Percentiles rank a stretch among this genome's conserved stretches.
phyloP scores from a whole-genome alignment of 805 yeast genomes.

The Metschnikowia lachancei region DNA sequence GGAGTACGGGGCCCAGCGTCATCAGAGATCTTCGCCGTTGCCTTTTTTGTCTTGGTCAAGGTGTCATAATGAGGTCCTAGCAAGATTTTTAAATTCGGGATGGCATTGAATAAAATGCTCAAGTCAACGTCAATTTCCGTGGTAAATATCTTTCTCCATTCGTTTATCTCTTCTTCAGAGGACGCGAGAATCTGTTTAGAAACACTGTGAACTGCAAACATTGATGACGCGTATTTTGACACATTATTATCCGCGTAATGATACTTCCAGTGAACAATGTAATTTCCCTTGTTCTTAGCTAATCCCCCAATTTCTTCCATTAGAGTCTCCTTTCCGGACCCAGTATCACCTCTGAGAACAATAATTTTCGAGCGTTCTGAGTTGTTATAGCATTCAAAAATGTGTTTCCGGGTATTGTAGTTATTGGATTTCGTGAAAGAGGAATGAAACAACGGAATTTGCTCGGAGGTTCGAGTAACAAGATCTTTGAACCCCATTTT shows the following conservation, averaged over 20 bases:
- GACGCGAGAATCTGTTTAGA: conserved; percentile 42
- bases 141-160: conserved; percentile 42
- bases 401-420: background rate
- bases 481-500: conserved; percentile 5
- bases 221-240: conserved; percentile 35
- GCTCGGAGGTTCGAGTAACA: background rate
- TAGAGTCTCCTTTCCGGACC: conserved; percentile 46
- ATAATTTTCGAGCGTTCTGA: conserved; percentile 20
- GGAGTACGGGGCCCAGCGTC: background rate
- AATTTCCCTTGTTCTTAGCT: conserved; percentile 30
- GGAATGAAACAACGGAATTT: conserved; percentile 13
- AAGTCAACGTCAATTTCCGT: conserved; percentile 42
- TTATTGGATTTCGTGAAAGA: conserved; percentile 8
- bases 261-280: conserved; percentile 34
- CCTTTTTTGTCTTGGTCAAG: background rate
- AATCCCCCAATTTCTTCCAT: conserved; percentile 37
- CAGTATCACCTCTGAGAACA: conserved; percentile 42
- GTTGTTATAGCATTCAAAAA: conserved; percentile 9
- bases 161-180: conserved; percentile 31
- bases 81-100: conserved; percentile 45
- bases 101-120: conserved; percentile 36
- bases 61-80: conserved; percentile 42
- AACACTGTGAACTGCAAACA: conserved; percentile 38
- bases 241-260: conserved; percentile 25
- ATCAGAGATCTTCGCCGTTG: background rate